A percentile compares a stretch with the other conserved stretches of the same genome.
Evolutionary conservation across 2,329 filamentous ascomycete genomes (phyloP).

Genomic region (Fusarium avenaceum): DNA sequence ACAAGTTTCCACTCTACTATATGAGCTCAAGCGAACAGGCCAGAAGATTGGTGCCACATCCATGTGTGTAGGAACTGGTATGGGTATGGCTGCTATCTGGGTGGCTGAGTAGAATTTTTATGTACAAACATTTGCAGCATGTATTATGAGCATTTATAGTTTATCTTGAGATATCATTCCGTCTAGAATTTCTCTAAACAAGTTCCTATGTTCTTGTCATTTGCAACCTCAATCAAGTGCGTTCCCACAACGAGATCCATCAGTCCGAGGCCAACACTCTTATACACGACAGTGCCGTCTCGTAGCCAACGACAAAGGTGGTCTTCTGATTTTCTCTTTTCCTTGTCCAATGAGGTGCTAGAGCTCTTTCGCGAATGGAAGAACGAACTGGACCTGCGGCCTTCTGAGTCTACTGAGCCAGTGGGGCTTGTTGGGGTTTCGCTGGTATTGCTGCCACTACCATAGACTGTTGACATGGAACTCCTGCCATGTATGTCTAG

Average conservation of each 20-base stretch:
- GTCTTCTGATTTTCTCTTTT: slow-evolving; percentile 63
- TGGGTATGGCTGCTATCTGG: slow-evolving; percentile 98
- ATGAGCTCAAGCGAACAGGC: slow-evolving; percentile 86
- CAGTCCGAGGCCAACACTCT: slow-evolving; percentile 74
- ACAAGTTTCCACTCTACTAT: slow-evolving; percentile 92
- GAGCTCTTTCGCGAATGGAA: slow-evolving; percentile 52
- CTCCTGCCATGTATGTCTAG: slow-evolving; percentile 55
- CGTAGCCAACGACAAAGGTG: slow-evolving; percentile 69
- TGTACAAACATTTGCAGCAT: slow-evolving; percentile 49
- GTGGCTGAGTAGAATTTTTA: slow-evolving; percentile 80
- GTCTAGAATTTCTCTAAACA: slow-evolving; percentile 66
- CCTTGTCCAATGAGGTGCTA: slow-evolving; percentile 47
- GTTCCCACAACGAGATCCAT: slow-evolving; percentile 76
- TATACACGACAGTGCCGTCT: slow-evolving; percentile 76
- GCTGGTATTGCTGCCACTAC: slow-evolving; percentile 40
- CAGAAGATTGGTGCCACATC: slow-evolving; percentile 91
- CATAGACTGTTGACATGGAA: slow-evolving; percentile 59
- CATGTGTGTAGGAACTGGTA: slow-evolving; percentile 97
- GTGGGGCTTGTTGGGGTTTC: slow-evolving; percentile 51
- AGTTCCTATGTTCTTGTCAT: slow-evolving; percentile 67
- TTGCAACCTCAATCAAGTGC: slow-evolving; percentile 69
- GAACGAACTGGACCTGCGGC: slow-evolving; percentile 53
- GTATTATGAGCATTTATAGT: slow-evolving; percentile 32
- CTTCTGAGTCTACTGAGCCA: slow-evolving; percentile 49
- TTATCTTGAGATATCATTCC: slow-evolving; percentile 6